Evolutionary conservation across 495 filamentous ascomycete genomes (phyloP), one percentile per base, ranked within the genome.

Genomic region (Hypomontagnella monticulosa): DNA sequence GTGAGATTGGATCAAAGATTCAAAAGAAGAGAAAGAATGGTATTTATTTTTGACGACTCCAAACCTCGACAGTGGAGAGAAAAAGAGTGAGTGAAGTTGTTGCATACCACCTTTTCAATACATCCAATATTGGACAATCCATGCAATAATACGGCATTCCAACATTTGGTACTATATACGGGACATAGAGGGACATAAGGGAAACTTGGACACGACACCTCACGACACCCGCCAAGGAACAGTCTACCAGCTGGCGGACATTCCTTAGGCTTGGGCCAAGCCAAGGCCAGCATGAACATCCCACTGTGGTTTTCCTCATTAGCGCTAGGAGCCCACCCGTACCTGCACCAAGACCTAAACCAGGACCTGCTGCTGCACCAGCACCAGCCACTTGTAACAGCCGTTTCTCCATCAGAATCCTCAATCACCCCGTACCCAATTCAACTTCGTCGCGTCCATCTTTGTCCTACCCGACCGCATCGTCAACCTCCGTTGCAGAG

Each of bases 391-490:
- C 54, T 63, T 4, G 47, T 47, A 59, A 43, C 37, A 5, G n/a
- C 34, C 18, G 33, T 40, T 27, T 57, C 59, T n/a, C 36, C 56
- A 36, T 36, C 60, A 57, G 47, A 67, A 51, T 67, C 54, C 49
- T 63, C 58, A 50, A 19, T 36, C 41, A 37, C 33, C 55, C 38
- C 23, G 23, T 27, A 27, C 23, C 6, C 49, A 67, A 42, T 57
- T 56, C 54, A 27, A 40, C 23, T 38, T 16, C 19, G 49, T 68
- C 59, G 65, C 59, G 59, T 68, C 43, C 15, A 57, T 67, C 57
- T 67, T 58, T 62, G 64, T 68, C 34, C 54, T 63, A 62, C 65
- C 36, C 63, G 44, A 56, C 27, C 40, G 47, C 61, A 47, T 41
- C 48, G 57, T 42, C 64, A 53, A 57, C 41, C 34, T 40, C 32